phyloP scores from a whole-genome alignment of 140 eudicot genomes.

The Ambrosia hybrid region DNA sequence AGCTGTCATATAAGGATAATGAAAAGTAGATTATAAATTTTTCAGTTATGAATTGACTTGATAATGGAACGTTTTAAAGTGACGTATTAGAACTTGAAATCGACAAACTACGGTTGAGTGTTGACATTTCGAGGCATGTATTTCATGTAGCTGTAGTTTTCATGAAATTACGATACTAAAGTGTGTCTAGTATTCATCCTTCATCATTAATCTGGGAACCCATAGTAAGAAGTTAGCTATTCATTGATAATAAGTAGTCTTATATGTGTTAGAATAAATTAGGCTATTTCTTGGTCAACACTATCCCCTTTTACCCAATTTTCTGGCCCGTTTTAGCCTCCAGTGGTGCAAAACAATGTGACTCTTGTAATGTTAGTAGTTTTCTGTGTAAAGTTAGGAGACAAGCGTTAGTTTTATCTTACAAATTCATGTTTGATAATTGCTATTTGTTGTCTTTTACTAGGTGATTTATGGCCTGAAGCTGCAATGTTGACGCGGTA shows the following conservation, averaged over 20 bases:
- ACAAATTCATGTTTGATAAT: not conserved
- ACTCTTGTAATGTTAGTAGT: not conserved
- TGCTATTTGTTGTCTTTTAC: not conserved
- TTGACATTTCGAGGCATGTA: no score
- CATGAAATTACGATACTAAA: no score
- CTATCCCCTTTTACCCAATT: no score
- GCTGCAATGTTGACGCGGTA: constrained; percentile 21
- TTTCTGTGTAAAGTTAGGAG: not conserved
- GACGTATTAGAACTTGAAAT: not conserved
- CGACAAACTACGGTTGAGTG: no score
- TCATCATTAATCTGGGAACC: no score
- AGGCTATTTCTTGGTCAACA: no score
- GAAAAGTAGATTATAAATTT: not conserved
- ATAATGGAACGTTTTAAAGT: not conserved
- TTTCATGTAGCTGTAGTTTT: no score
- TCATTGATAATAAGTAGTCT: no score
- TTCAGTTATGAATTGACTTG: not conserved
- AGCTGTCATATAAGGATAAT: not conserved
- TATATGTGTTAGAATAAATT: no score
- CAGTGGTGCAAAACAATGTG: not conserved
- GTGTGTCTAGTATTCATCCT: no score
- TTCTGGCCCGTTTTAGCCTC: no score
- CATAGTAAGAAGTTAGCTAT: no score
- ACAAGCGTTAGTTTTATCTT: not conserved
- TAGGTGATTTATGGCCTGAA: not conserved